Conservation (phyloP, 2,329 filamentous ascomycete species). For the Fusarium sp. region DNA sequence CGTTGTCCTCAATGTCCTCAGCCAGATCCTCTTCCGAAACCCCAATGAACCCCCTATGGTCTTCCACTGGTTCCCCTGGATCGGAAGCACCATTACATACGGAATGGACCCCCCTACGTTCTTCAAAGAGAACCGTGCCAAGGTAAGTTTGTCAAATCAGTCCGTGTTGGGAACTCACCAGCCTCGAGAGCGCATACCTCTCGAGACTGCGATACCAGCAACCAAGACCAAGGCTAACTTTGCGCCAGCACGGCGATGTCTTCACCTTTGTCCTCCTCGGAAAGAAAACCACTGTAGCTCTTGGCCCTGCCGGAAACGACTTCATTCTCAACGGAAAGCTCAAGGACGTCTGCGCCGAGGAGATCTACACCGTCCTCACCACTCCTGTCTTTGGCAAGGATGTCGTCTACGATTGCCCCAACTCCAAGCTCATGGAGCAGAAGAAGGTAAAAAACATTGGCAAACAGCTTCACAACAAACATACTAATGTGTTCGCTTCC, state of each 20-base stretch:
- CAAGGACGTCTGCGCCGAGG: conserved; percentile 89
- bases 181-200: neutral
- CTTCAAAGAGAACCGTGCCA: conserved; percentile 79
- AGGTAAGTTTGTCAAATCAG: conserved; percentile 64
- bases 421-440: conserved; percentile 94
- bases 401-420: conserved; percentile 92
- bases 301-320: conserved; percentile 86
- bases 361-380: conserved; percentile 84
- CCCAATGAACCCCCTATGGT: conserved; percentile 83
- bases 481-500: conserved; percentile 29
- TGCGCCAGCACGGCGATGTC: conserved; percentile 79
- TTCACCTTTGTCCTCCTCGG: conserved; percentile 91
- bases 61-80: conserved; percentile 83
- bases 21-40: conserved; percentile 84
- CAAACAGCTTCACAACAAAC: neutral
- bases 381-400: conserved; percentile 81
- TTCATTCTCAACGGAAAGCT: conserved; percentile 93
- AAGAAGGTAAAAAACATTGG: conserved; percentile 74
- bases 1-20: conserved; percentile 81
- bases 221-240: conserved; percentile 15
- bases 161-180: neutral
- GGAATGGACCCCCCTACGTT: conserved; percentile 94
- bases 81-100: conserved; percentile 93
- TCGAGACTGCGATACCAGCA: neutral
- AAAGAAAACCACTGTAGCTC: conserved; percentile 87